Conservation (phyloP, 805 yeast genomes). For the Ogataea methylovora region DNA sequence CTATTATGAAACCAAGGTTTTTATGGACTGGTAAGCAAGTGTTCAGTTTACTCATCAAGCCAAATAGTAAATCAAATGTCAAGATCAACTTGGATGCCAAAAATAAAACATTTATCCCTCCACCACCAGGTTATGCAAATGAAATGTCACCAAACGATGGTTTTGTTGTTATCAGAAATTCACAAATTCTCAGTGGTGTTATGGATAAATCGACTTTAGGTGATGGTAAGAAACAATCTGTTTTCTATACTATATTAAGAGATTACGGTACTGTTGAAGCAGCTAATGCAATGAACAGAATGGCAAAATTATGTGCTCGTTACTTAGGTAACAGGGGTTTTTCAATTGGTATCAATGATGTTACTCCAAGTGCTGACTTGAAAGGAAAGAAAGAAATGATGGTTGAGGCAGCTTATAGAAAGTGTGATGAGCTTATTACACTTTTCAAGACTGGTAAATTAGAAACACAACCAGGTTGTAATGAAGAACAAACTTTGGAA, state of each 20-base stretch:
- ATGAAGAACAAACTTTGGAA: conserved; percentile 96
- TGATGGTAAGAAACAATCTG: conserved; percentile 97
- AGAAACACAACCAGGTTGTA: conserved; percentile 98
- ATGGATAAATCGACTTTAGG: conserved; percentile 97
- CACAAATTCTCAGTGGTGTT: conserved; percentile 82
- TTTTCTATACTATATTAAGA: conserved; percentile 87
- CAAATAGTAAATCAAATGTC: conserved; percentile 70
- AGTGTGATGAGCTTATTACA: conserved; percentile 86
- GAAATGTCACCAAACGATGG: conserved; percentile 99
- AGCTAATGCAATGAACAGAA: conserved; percentile 92
- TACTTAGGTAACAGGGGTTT: conserved; percentile 92
- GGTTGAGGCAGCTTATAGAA: conserved; percentile 84
- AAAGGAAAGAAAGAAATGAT: conserved; percentile 72
- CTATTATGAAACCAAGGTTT: conserved; percentile 80
- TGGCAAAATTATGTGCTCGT: conserved; percentile 98
- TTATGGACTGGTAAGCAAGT: conserved; percentile 98
- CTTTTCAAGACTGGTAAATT: conserved; percentile 75
- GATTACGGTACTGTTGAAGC: conserved; percentile 98
- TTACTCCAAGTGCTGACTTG: conserved; percentile 82
- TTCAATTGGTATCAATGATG: conserved; percentile 95
- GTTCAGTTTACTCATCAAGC: conserved; percentile 78
- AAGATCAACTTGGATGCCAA: conserved; percentile 90
- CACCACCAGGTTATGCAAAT: conserved; percentile 59
- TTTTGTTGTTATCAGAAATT: conserved; percentile 82
- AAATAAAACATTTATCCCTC: conserved; percentile 82